Percentiles rank a stretch among this genome's conserved stretches.
phyloP scores from a whole-genome alignment of 177 flowering plant species.

The Tripterygium wilfordii region DNA sequence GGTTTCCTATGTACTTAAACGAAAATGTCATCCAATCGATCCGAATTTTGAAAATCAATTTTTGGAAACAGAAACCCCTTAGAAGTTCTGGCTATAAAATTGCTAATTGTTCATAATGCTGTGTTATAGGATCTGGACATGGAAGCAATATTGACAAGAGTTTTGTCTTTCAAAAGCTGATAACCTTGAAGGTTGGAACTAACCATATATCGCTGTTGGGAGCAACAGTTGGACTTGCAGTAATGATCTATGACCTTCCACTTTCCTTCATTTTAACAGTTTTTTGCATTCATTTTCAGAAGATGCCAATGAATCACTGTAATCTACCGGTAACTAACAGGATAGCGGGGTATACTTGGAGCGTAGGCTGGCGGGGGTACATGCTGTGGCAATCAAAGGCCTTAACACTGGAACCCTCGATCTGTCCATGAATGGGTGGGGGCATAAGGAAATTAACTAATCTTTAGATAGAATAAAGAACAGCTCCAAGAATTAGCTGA shows the following conservation, averaged over 20 bases:
- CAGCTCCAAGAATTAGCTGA: too few relatives aligned
- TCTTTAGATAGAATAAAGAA: too few relatives aligned
- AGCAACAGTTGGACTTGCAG: slow-evolving; percentile 66
- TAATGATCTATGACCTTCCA: slow-evolving; percentile 17
- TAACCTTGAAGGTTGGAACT: slow-evolving; percentile 40
- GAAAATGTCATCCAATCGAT: too few relatives aligned
- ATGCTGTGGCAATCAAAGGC: slow-evolving; percentile 45
- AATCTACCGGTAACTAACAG: too few relatives aligned
- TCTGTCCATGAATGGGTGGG: slow-evolving; percentile 57
- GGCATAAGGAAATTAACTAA: slow-evolving; percentile 71
- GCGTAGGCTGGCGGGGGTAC: slow-evolving; percentile 62
- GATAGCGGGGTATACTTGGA: slow-evolving; percentile 91
- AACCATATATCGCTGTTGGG: slow-evolving; percentile 60
- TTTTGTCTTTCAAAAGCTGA: slow-evolving; percentile 39
- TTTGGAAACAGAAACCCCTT: too few relatives aligned
- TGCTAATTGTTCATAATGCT: slow-evolving; percentile 24
- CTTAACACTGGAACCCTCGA: slow-evolving; percentile 84
- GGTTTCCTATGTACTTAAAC: too few relatives aligned
- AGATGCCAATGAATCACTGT: too few relatives aligned
- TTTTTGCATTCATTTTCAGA: too few relatives aligned
- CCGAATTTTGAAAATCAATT: too few relatives aligned
- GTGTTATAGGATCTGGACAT: slow-evolving; percentile 66
- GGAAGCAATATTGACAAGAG: slow-evolving; percentile 64
- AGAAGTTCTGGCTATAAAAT: too few relatives aligned
- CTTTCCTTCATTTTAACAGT: too few relatives aligned